Evolutionary conservation across 345 rosid species (phyloP), one percentile per base, ranked within the genome.

Genomic region (Acer saccharum): DNA sequence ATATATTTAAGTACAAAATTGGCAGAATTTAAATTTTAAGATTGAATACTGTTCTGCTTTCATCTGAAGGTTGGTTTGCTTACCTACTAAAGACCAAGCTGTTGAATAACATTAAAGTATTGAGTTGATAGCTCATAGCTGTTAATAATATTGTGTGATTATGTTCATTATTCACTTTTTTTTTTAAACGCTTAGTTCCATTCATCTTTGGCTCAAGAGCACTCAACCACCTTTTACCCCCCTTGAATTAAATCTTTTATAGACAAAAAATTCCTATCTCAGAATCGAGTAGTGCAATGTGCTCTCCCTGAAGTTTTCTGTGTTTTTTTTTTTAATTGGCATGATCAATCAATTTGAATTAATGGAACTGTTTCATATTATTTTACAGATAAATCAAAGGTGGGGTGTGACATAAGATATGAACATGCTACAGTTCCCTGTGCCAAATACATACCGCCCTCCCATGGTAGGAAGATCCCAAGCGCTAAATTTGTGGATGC

Each of bases 371-470:
- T 41, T 64, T 78, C 57, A 16, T 55, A 16, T 77, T 29, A 71
- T 79, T 74, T 68, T 76, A 79, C 85, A 95, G 99, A 74, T 83
- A 93, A 93, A 87, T 78, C 83, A 70, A 90, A 89, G 87, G 64
- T 71, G 52, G 85, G 74, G 32, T 58, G 78, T 62, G 84, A 64
- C 62, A 78, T 16, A 70, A 78, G 72, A 77, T 52, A 69, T 64
- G 74, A 72, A 68, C 74, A 67, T 76, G 68, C 48, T 62, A 58
- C 79, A n/a, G 44, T 61, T 75, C 69, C 84, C 20, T 68, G 52
- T 57, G n/a, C 78, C 64, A 90, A 87, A 73, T 76, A 83, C 66
- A 68, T 76, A 54, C 80, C 84, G 68, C 86, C 87, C 69, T 64
- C 84, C 10, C 83, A 78, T 80, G 81, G 75, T 80, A 81, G 81